phyloP scores from a whole-genome alignment of 495 filamentous ascomycete species.

The Tuber brumale region DNA sequence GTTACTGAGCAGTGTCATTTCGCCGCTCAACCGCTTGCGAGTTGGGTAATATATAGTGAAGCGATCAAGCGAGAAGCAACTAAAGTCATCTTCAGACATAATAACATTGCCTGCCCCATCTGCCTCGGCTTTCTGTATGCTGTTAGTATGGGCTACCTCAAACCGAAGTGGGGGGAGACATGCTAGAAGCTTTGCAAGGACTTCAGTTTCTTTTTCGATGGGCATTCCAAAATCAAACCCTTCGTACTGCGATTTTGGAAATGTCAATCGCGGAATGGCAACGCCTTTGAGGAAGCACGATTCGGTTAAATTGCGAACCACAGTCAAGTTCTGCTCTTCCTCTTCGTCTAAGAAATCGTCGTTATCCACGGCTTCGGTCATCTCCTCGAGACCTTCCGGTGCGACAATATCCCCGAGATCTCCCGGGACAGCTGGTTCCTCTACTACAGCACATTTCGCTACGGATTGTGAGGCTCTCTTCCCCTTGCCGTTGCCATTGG shows the following conservation, averaged over 20 bases:
- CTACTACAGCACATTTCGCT: neutral
- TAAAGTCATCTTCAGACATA: slow-evolving; percentile 33
- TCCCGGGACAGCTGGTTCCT: neutral
- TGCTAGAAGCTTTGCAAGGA: slow-evolving; percentile 39
- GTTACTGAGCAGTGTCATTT: slow-evolving; percentile 52
- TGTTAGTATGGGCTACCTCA: neutral
- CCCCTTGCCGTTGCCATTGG: neutral
- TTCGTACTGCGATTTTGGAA: slow-evolving; percentile 44
- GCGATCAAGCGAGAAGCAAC: slow-evolving; percentile 48
- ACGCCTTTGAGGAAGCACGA: neutral
- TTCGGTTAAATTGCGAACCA: neutral
- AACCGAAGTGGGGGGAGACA: slow-evolving; percentile 7
- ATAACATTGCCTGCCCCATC: neutral
- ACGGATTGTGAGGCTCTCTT: no score
- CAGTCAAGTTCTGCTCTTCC: neutral
- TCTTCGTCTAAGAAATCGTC: neutral
- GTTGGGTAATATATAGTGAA: slow-evolving; percentile 51
- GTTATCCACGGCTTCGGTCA: neutral
- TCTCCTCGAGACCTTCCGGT: slow-evolving; percentile 3
- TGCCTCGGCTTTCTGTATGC: slow-evolving; percentile 2
- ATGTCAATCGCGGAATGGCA: slow-evolving; percentile 29
- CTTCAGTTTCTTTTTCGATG: slow-evolving; percentile 37
- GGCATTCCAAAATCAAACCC: slow-evolving; percentile 37
- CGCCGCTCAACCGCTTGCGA: slow-evolving; percentile 42
- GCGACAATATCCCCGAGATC: neutral